Conservation (phyloP, 768 basidiomycete genomes). For the Fomitopsis serialis region DNA sequence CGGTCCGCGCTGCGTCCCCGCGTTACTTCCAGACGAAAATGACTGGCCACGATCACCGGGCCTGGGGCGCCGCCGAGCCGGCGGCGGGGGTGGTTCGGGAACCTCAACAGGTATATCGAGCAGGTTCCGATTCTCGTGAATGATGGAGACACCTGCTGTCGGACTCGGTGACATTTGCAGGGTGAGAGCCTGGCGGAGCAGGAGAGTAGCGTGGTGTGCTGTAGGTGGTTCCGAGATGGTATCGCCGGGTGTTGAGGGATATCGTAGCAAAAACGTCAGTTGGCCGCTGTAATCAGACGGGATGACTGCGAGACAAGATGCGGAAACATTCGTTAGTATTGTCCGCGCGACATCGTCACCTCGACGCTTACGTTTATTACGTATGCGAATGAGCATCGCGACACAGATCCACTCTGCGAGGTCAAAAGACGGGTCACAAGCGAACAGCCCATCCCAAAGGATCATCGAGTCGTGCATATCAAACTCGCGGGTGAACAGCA, state of each 20-base stretch:
- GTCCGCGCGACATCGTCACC: background rate
- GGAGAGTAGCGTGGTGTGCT: constrained; percentile 56
- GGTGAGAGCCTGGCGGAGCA: constrained; percentile 80
- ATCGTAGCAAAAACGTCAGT: constrained; percentile 79
- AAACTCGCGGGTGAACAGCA: constrained; percentile 93
- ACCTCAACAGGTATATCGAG: constrained; percentile 70
- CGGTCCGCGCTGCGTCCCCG: background rate
- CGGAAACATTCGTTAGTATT: background rate
- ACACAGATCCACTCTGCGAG: constrained; percentile 86
- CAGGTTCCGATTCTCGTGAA: constrained; percentile 77
- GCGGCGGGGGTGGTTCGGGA: constrained; percentile 38
- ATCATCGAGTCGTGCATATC: constrained; percentile 73
- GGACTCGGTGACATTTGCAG: constrained; percentile 72
- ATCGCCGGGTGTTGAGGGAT: constrained; percentile 48
- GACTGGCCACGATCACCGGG: constrained; percentile 27
- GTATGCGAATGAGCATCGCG: constrained; percentile 91
- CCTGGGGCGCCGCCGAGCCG: constrained; percentile 31
- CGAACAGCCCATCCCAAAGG: constrained; percentile 96
- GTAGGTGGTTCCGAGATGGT: constrained; percentile 15
- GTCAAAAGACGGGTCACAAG: constrained; percentile 74
- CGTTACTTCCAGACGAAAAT: constrained; percentile 7
- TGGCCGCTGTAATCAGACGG: constrained; percentile 83
- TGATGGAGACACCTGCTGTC: constrained; percentile 68
- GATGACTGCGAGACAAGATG: constrained; percentile 51
- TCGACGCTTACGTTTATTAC: constrained; percentile 66